Evolutionary conservation across 176 grass and related monocot species (phyloP), one percentile per base, ranked within the genome.

Genomic region (Aegilops bicornis): DNA sequence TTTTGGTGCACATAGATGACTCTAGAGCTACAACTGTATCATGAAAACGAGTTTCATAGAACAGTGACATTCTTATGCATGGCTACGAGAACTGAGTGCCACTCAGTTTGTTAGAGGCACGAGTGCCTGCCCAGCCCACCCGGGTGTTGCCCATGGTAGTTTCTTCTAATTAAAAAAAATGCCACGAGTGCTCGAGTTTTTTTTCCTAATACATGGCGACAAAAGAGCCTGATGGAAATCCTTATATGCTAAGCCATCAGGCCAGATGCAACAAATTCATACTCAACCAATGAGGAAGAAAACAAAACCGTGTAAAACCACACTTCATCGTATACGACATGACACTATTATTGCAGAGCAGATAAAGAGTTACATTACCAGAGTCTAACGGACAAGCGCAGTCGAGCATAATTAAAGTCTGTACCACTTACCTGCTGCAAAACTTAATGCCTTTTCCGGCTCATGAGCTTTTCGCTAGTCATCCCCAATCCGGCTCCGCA

Each of bases 1-100:
- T 77, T 62, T 86, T 76, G 61, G 79, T n/a, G 70, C 37, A 64
- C 72, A 86, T 27, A 52, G 66, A 80, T 85, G 77, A 80, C 68
- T 68, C 59, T 32, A 32, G 70, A 89, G 61, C 59, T 47, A 85
- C 77, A 61, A 81, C 9, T 45, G 43, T 69, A 83, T 76, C 69
- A 85, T 59, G 60, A 5, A 82, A 71, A 31, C 12, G 16, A 62
- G 36, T 25, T 82, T 17, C 27, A 40, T 3, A 82, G 40, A 90
- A 64, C 8, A 83, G 31, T 31, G 72, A 15, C 16, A 78, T 19
- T 58, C 32, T 78, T 19, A 68, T 24, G 35, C 8, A 67, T 68
- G 16, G 40, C 71, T 52, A 76, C 0, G 2, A 9, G 7, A 59
- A 59, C 7, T 59, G 56, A 22, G 56, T 59, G 20, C 56, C 20